These are phyloP conservation scores for Eucalyptus guilfoylei DNA, from an alignment of 345 rosid genomes.

Conservation along the genomic window DNA sequence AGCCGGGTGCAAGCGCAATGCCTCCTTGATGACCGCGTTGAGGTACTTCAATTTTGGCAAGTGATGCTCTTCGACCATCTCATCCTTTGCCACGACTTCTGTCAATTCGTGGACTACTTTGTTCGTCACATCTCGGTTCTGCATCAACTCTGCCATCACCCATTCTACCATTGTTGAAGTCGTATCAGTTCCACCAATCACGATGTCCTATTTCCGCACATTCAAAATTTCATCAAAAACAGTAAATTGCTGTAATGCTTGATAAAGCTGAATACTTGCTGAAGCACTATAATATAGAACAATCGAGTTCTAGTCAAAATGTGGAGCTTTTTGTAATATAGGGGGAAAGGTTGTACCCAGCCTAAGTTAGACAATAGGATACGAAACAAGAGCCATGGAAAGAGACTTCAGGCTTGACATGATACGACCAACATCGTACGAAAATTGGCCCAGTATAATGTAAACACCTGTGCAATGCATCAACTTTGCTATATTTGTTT, in stretches of 20 bases:
- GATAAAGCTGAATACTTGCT: not conserved
- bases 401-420: not conserved
- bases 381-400: not conserved
- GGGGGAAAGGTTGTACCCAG: not conserved
- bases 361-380: not conserved
- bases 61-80: not conserved
- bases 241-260: not conserved
- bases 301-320: not conserved
- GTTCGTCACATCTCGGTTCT: constrained; percentile 5
- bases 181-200: constrained; percentile 1
- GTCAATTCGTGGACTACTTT: not conserved
- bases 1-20: not conserved
- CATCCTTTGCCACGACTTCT: not conserved
- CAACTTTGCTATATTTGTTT: not conserved
- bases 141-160: constrained; percentile 29
- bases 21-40: not conserved
- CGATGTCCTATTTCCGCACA: not conserved
- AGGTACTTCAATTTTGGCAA: not conserved
- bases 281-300: not conserved
- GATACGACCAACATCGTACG: not conserved
- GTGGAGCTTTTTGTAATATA: not conserved
- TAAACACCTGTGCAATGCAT: not conserved
- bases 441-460: not conserved
- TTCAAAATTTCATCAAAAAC: not conserved
- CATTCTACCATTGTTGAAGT: constrained; percentile 29